These are phyloP conservation scores for Pterocarpus macrocarpus DNA, from an alignment of 306 rosid species.

Conservation along the genomic window DNA sequence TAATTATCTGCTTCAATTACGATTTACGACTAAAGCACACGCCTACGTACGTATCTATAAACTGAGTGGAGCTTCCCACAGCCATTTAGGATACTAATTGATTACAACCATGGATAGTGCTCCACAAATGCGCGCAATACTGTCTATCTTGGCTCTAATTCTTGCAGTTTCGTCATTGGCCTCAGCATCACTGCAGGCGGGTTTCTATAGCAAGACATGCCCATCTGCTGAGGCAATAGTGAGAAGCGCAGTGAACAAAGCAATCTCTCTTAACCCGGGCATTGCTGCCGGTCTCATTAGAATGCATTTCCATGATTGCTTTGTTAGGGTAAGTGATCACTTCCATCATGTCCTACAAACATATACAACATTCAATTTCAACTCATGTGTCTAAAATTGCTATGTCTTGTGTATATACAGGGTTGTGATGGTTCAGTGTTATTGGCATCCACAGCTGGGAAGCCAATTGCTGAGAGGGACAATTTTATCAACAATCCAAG, in stretches of 20 bases:
- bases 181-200: slow-evolving; percentile 30
- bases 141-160: slow-evolving; percentile 18
- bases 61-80: too few species aligned
- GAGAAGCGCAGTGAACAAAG: slow-evolving; percentile 24
- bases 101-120: background rate
- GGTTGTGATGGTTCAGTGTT: slow-evolving; percentile 39
- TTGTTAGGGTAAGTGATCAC: slow-evolving; percentile 32
- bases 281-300: slow-evolving; percentile 39
- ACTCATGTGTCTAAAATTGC: too few species aligned
- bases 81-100: too few species aligned
- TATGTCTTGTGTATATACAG: background rate
- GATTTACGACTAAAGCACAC: too few species aligned
- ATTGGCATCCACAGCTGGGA: slow-evolving; percentile 10
- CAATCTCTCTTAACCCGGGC: slow-evolving; percentile 40
- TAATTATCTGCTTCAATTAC: too few species aligned
- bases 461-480: slow-evolving; percentile 4
- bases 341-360: background rate
- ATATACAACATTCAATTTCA: too few species aligned
- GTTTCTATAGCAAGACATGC: slow-evolving; percentile 39
- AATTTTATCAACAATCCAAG: slow-evolving; percentile 29
- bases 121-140: background rate
- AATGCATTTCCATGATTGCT: slow-evolving; percentile 48
- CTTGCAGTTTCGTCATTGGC: slow-evolving; percentile 17
- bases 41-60: too few species aligned
- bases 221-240: slow-evolving; percentile 44